Evolutionary conservation across 2,329 filamentous ascomycete genomes (phyloP), one percentile per base, ranked within the genome.

Genomic region (Clathrospora elynae): DNA sequence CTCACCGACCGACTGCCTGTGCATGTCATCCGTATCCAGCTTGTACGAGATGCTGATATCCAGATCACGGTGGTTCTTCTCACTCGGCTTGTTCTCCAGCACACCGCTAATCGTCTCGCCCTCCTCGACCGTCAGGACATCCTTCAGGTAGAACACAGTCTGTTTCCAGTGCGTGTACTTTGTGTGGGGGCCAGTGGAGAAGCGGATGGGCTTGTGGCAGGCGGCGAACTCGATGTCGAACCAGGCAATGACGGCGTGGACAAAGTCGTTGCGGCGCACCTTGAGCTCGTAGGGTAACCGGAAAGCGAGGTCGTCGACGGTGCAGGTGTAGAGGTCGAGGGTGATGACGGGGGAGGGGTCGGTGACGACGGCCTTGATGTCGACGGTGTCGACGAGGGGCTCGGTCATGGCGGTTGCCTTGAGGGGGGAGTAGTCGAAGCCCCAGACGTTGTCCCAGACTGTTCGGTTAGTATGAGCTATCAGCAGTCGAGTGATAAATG

Each of bases 161-260:
- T 99, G 93, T 78, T 99, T 99, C 93, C 93, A 99, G 81, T 99
- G 93, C 12, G 93, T 99, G 77, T 97, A 97, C 77, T 96, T 97
- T 62, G 92, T 95, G 75, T 97, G 93, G 18, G 93, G 93, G 14
- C 93, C 93, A 12, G 93, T 99, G 39, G 89, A 95, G 81, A 99
- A 99, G 67, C 86, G 84, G 68, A 99, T 90, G 20, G 90, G 88
- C 82, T 97, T 97, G 82, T 99, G 93, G 82, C 93, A 97, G 46
- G 90, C 91, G 36, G 88, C 88, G 76, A 99, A 99, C 67, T 97
- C 92, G 62, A 99, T 97, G 70, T 99, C 93, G 76, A 99, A 99
- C 93, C 93, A 99, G 8, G 92, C 88, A 59, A 99, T 95, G 42
- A 99, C 78, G 42, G 93, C 93, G 73, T 99, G 93, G 66, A 97